A percentile compares a stretch with the other conserved stretches of the same genome.
phyloP scores from a whole-genome alignment of 306 rosid species.

The Delonix regia region DNA sequence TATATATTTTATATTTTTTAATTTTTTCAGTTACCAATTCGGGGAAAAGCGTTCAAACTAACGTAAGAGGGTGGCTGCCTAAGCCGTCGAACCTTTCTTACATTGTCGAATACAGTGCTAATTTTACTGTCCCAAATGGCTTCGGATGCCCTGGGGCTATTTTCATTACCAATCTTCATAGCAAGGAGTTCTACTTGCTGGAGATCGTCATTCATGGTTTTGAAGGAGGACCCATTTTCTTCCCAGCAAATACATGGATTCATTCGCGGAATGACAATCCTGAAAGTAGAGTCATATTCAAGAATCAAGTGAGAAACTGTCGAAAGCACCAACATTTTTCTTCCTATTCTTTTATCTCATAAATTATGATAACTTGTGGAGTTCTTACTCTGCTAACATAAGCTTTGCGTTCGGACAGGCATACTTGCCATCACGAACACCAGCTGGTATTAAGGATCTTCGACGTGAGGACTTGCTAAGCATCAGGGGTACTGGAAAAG shows the following conservation, averaged over 20 bases:
- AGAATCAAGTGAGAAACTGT: constrained; percentile 59
- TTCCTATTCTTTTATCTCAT: neutral
- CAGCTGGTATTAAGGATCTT: constrained; percentile 79
- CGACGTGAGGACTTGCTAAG: constrained; percentile 69
- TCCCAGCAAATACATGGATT: constrained; percentile 90
- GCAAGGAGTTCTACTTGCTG: constrained; percentile 76
- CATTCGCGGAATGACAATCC: constrained; percentile 73
- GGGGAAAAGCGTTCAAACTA: constrained; percentile 60
- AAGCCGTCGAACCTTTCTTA: constrained; percentile 51
- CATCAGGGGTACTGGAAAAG: constrained; percentile 67
- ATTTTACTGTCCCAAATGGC: constrained; percentile 62
- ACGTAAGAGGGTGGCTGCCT: constrained; percentile 81
- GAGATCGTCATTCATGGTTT: constrained; percentile 78
- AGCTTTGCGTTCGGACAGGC: constrained; percentile 49
- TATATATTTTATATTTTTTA: too few species aligned
- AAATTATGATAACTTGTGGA: neutral
- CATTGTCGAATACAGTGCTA: constrained; percentile 70
- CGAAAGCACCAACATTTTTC: neutral
- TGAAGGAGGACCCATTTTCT: constrained; percentile 73
- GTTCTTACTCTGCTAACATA: neutral
- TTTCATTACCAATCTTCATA: constrained; percentile 75
- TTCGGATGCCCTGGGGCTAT: constrained; percentile 84
- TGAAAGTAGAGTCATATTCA: constrained; percentile 79
- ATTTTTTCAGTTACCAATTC: constrained; percentile 64
- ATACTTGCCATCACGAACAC: constrained; percentile 85